A percentile compares a stretch with the other conserved stretches of the same genome.
These are phyloP conservation scores for Leptosphaerulina australis DNA, from an alignment of 2,329 filamentous ascomycete genomes.

Conservation along the genomic window DNA sequence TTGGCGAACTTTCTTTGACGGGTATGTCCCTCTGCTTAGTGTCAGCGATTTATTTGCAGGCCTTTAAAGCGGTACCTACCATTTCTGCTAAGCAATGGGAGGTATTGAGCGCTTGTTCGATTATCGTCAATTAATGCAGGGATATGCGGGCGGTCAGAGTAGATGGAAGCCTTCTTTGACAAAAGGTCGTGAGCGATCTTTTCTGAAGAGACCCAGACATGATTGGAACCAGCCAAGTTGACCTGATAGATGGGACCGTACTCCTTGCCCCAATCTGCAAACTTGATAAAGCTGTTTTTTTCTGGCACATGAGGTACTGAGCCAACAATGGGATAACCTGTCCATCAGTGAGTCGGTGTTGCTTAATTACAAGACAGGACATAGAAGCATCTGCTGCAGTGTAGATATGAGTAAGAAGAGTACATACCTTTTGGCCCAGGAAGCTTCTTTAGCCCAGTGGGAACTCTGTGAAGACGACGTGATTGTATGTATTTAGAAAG, in stretches of 20 bases:
- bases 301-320: constrained; percentile 53
- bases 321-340: constrained; percentile 53
- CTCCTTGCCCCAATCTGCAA: constrained; percentile 54
- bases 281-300: constrained; percentile 53
- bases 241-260: constrained; percentile 55
- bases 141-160: constrained; percentile 55
- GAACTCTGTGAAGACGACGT: constrained; percentile 38
- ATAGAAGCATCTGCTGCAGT: neutral
- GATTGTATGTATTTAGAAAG: constrained; percentile 38
- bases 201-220: constrained; percentile 55
- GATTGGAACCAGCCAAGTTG: constrained; percentile 53
- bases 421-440: constrained; percentile 51
- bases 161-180: constrained; percentile 53
- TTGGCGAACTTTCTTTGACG: constrained; percentile 55
- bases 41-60: constrained; percentile 22
- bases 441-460: constrained; percentile 46
- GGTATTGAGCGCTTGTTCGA: constrained; percentile 53
- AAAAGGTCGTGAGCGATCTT: constrained; percentile 52
- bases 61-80: constrained; percentile 31
- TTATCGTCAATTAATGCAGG: constrained; percentile 54
- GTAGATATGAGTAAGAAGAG: neutral
- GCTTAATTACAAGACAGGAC: neutral
- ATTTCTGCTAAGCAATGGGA: constrained; percentile 54
- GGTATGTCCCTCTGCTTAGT: constrained; percentile 45
- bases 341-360: constrained; percentile 17